These are phyloP conservation scores for Pestalotiopsis fici DNA, from an alignment of 2,329 filamentous ascomycete genomes.

Conservation along the genomic window DNA sequence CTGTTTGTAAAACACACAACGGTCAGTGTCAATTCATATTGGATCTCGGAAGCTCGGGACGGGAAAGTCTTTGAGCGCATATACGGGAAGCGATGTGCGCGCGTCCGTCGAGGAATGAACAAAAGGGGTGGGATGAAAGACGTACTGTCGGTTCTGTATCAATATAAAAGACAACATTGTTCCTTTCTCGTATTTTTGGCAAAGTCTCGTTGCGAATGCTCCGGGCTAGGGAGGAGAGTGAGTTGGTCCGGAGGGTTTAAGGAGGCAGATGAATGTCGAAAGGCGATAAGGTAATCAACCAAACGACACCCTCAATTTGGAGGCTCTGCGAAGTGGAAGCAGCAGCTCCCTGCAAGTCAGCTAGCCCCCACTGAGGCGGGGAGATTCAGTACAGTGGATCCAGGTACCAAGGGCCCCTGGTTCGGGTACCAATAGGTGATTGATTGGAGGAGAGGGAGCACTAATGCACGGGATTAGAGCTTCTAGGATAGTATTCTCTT, in stretches of 20 bases:
- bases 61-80: not conserved
- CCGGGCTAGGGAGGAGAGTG: not conserved
- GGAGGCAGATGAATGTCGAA: not conserved
- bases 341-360: no score
- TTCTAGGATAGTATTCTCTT: no score
- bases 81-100: no score
- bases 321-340: no score
- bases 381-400: no score
- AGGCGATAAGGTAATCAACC: not conserved
- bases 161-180: conserved; percentile 43
- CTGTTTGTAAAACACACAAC: conserved; percentile 44
- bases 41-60: not conserved
- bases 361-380: no score
- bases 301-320: no score
- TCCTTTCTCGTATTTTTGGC: not conserved
- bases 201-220: not conserved
- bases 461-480: not conserved
- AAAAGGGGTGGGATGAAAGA: not conserved
- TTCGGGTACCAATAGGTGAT: not conserved
- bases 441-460: not conserved
- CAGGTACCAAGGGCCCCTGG: no score
- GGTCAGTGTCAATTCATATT: not conserved
- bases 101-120: no score
- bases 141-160: conserved; percentile 44
- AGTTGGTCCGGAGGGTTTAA: not conserved